Percentiles rank a stretch among this genome's conserved stretches.
Evolutionary conservation across 768 basidiomycete species (phyloP).

Genomic region (Amanita jacksonii): DNA sequence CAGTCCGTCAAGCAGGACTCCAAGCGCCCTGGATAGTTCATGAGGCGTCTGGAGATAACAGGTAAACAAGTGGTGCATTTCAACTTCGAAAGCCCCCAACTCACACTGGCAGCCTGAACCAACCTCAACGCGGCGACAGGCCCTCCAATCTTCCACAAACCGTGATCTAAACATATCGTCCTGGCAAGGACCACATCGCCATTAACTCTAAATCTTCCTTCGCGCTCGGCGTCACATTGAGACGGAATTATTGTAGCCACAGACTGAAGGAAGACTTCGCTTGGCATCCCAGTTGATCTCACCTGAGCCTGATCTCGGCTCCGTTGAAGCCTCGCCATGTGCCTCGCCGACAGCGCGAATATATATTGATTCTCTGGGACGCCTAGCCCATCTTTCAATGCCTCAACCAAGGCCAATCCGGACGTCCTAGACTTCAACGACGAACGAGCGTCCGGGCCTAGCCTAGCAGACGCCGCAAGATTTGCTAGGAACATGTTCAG

Average conservation of each 20-base stretch:
- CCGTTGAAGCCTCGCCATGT: conserved; percentile 2
- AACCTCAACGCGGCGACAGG: conserved; percentile 63
- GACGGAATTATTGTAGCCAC: not conserved
- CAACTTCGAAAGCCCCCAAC: not conserved
- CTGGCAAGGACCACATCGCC: conserved; percentile 58
- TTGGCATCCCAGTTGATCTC: not conserved
- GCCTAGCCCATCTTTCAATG: conserved; percentile 23
- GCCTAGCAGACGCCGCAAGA: conserved; percentile 22
- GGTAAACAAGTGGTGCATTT: too few species aligned
- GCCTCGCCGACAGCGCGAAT: conserved; percentile 27
- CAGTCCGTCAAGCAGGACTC: conserved; percentile 68
- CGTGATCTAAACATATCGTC: conserved; percentile 57
- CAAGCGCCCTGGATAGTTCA: conserved; percentile 64
- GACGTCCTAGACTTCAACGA: not conserved
- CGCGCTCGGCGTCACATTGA: conserved; percentile 3
- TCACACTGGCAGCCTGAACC: conserved; percentile 67
- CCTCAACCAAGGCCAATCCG: not conserved
- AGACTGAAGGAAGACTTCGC: conserved; percentile 7
- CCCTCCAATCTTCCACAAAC: conserved; percentile 79
- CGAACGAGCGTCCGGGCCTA: not conserved
- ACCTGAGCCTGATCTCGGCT: not conserved
- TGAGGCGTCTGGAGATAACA: conserved; percentile 46
- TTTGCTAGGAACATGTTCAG: conserved; percentile 67
- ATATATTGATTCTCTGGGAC: conserved; percentile 31
- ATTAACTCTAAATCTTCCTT: conserved; percentile 18